phyloP scores from a whole-genome alignment of 495 filamentous ascomycete species.

The Lasiosphaeria ovina region DNA sequence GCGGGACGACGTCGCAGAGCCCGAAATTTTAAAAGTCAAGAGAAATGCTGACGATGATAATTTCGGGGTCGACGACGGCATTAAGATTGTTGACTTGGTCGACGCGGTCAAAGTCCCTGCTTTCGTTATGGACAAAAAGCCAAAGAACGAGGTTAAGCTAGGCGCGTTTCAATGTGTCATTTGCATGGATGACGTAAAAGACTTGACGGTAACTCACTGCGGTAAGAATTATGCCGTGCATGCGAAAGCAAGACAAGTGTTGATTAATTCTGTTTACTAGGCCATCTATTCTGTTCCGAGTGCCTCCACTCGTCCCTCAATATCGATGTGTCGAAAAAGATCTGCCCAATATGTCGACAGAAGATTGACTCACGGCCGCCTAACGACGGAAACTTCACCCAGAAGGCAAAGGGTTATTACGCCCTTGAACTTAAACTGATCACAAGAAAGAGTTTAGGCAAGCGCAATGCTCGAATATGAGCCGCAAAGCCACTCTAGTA shows the following conservation, averaged over 20 bases:
- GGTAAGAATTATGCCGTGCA: constrained; percentile 58
- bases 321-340: constrained; percentile 49
- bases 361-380: constrained; percentile 51
- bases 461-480: constrained; percentile 27
- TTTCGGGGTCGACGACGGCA: constrained; percentile 16
- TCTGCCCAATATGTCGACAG: constrained; percentile 55
- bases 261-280: constrained; percentile 37
- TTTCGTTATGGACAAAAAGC: constrained; percentile 46
- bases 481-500: neutral
- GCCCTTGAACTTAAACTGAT: constrained; percentile 62
- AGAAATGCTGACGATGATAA: constrained; percentile 30
- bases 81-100: constrained; percentile 50
- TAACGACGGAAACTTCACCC: constrained; percentile 33
- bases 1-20: neutral
- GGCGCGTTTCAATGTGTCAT: constrained; percentile 71
- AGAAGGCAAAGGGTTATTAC: constrained; percentile 46
- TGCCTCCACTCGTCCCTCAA: constrained; percentile 76
- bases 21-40: neutral
- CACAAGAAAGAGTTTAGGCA: constrained; percentile 49
- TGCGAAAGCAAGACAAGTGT: neutral
- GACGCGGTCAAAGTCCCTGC: constrained; percentile 62
- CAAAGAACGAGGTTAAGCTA: constrained; percentile 54
- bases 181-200: constrained; percentile 75
- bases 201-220: constrained; percentile 76
- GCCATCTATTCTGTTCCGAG: constrained; percentile 81